phyloP scores from a whole-genome alignment of 2,329 filamentous ascomycete species.

The Fusarium albidum region DNA sequence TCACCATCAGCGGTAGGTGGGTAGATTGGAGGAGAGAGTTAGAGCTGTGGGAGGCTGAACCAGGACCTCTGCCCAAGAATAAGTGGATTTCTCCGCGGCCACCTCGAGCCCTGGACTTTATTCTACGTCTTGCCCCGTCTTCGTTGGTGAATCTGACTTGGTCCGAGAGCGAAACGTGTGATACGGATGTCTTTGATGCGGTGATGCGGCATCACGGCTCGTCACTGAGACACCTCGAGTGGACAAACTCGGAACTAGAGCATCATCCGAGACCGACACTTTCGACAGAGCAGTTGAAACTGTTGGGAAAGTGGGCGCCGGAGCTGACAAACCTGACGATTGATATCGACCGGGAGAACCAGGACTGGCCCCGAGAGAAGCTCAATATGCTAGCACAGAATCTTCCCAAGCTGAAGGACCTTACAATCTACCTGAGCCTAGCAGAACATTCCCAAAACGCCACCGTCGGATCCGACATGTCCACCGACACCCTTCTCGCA shows the following conservation, averaged over 20 bases:
- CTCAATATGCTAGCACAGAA: neutral
- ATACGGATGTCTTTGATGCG: neutral
- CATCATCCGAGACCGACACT: neutral
- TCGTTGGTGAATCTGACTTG: slow-evolving; percentile 3
- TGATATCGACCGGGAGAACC: neutral
- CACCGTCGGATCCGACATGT: neutral
- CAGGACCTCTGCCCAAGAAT: too few species aligned
- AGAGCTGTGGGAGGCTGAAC: too few species aligned
- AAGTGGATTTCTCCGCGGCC: neutral
- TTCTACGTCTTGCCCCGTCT: neutral
- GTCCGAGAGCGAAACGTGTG: neutral
- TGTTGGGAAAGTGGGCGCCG: slow-evolving; percentile 2
- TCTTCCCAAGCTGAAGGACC: neutral
- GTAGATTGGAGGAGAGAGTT: neutral
- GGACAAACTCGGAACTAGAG: slow-evolving; percentile 11
- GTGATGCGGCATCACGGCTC: slow-evolving; percentile 14
- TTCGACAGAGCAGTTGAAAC: neutral
- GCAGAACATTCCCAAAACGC: neutral
- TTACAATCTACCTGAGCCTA: slow-evolving; percentile 10
- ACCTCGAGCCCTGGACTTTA: slow-evolving; percentile 1
- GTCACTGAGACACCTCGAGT: slow-evolving; percentile 5
- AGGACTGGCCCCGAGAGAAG: neutral
- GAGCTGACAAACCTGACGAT: slow-evolving; percentile 1
- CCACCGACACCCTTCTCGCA: neutral
- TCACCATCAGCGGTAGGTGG: slow-evolving; percentile 7